A percentile compares a stretch with the other conserved stretches of the same genome.
Conservation (phyloP, 208 protist genomes). For the Endotrypanum monterogeii region DNA sequence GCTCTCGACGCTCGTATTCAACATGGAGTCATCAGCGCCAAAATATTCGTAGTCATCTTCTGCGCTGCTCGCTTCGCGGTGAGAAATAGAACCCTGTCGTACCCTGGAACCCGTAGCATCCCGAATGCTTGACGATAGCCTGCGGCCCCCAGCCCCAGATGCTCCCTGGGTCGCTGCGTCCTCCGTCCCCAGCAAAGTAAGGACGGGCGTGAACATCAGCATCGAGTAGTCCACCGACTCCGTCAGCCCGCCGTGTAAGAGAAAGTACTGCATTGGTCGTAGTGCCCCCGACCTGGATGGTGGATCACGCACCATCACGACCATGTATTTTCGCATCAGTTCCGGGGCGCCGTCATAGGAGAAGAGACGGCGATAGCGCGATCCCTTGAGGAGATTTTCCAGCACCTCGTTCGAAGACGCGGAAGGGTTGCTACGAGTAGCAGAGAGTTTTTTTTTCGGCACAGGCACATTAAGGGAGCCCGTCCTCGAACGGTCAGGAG, state of each 20-base stretch:
- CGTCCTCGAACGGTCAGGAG: too few relatives aligned
- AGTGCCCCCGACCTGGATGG: conserved; percentile 16
- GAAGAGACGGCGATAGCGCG: conserved; percentile 41
- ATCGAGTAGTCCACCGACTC: conserved; percentile 68
- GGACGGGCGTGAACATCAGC: conserved; percentile 69
- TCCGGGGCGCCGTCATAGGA: conserved; percentile 57
- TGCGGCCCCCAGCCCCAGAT: not conserved
- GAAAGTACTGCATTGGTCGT: conserved; percentile 57
- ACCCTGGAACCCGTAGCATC: not conserved
- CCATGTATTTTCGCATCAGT: conserved; percentile 82
- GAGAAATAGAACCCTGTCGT: not conserved
- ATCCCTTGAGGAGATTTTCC: conserved; percentile 6
- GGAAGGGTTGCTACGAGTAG: not conserved
- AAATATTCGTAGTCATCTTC: not conserved
- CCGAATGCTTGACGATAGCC: not conserved
- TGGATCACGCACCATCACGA: conserved; percentile 43
- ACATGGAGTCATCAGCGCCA: not conserved
- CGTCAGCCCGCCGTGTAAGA: conserved; percentile 78
- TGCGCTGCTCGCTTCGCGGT: not conserved
- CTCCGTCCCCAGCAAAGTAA: conserved; percentile 27
- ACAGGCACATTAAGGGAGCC: conserved; percentile 3
- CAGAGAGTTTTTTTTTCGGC: not conserved
- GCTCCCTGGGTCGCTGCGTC: not conserved
- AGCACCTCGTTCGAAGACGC: not conserved
- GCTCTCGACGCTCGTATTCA: not conserved